Base-by-base conservation (phyloP, 2,329 filamentous ascomycete species). In the Lasiodiplodia citricola region DNA sequence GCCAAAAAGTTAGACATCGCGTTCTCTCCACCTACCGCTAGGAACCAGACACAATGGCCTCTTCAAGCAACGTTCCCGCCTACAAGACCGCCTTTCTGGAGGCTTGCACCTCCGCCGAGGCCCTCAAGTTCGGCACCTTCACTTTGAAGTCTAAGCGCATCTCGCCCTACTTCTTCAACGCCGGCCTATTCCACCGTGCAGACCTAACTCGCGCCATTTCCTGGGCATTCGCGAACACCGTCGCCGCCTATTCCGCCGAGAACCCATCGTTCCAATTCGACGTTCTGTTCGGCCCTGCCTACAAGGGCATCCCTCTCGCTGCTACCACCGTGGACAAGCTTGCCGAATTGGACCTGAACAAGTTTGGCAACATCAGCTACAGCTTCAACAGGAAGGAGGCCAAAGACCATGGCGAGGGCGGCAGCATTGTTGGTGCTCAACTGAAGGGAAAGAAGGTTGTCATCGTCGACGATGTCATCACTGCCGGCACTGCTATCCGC, bases 101-200 rank as follows among this genome's bases (percentile, higher is more conserved):
- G 76, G 87, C 91, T 69, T 87, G 91, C 76, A 86, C 94, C 73
- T 81, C 84, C 25, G 89, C 90, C 74, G 87, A 62, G 71, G 90
- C 92, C 75, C 88, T 96, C 73, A 92, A 90, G 76, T 96, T 96
- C 79, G 93, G 93, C 80, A 89, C 87, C 78, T 96, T 93, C 83
- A 92, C 91, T 74, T 89, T 99, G 78, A 99, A 99, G 84, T 97
- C 94, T 66, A 92, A 93, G 82, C 92, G 95, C 76, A 86, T 79
- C 75, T 97, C 94, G 14, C 96, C 96, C 52, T 98, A 98, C 87
- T 98, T 98, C 86, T 97, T 98, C 89, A 97, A 97, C 81, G 94
- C 94, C 57, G 94, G 94, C 70, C 89, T 92, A 75, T 96, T 98
- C 82, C 93, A 96, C 85, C 90, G 90, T 65, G 91, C 91, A 25